A percentile compares a stretch with the other conserved stretches of the same genome.
These are phyloP conservation scores for Deuterostichococcus epilithicus DNA, from an alignment of 139 green algal species.

Conservation along the genomic window DNA sequence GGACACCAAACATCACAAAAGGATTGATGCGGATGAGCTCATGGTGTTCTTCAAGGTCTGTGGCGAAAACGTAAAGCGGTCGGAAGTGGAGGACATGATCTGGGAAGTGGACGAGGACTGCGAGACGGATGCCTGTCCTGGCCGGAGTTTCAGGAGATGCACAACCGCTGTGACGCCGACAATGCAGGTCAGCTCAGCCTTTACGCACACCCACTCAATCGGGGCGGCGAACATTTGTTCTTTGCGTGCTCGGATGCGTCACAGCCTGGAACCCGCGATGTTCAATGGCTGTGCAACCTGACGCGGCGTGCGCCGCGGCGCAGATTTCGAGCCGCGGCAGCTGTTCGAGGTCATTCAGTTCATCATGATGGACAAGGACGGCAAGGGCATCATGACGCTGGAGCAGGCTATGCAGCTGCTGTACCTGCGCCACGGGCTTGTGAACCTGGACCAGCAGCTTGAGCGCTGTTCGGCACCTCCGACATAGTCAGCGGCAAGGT, in stretches of 20 bases:
- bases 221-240: neutral
- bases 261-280: too few species aligned
- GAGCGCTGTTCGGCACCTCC: conserved; percentile 86
- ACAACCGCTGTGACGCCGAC: conserved; percentile 77
- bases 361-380: conserved; percentile 87
- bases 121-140: conserved; percentile 55
- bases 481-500: conserved; percentile 86
- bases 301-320: too few species aligned
- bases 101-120: conserved; percentile 98
- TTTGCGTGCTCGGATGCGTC: neutral
- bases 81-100: conserved; percentile 92
- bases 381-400: conserved; percentile 57
- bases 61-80: conserved; percentile 70
- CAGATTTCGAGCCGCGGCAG: conserved; percentile 82
- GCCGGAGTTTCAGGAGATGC: conserved; percentile 87
- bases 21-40: conserved; percentile 84
- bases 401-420: conserved; percentile 88
- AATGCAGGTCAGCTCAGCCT: conserved; percentile 32
- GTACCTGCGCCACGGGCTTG: conserved; percentile 73
- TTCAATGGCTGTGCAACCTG: too few species aligned
- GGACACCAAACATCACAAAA: conserved; percentile 76
- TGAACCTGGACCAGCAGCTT: conserved; percentile 75
- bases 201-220: neutral
- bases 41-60: conserved; percentile 61
- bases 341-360: conserved; percentile 95